Evolutionary conservation across 495 filamentous ascomycete genomes (phyloP), one percentile per base, ranked within the genome.

Genomic region (Daldinia caldariorum): DNA sequence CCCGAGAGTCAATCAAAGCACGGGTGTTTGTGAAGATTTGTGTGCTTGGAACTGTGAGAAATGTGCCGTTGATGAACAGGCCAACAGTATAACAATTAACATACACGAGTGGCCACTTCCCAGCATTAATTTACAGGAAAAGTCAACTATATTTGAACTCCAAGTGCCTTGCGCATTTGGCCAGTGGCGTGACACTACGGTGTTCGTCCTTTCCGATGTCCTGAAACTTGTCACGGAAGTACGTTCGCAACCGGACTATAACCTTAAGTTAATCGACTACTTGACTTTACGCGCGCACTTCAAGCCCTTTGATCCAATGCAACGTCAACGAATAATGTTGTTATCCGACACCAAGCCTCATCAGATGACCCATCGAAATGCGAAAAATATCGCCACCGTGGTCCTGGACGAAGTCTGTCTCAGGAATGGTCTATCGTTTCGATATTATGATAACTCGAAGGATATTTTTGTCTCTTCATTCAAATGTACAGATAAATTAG

Each of bases 71-170:
- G 14, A 60, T 5, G 3, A 57, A 0, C 9, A 77, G 16, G 81
- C 81, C 0, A 37, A 76, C 0, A 41, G 9, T 0, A 69, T 92
- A 26, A 61, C 13, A 0, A 90, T 92, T 47, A 5, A 69, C 0
- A 57, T 87, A 55, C 80, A 89, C 61, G 89, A 91, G 67, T 90
- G 87, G 88, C 89, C 89, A 3, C 74, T 92, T 8, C 86, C 89
- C 0, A 13, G n/a, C 0, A 54, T 79, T 16, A 6, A 35, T 0
- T 37, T 58, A 0, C 31, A 82, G 20, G 78, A 81, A 0, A 83
- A 86, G 60, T 77, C 84, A 0, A 79, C 80, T 0, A 82, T 90
- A 0, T 90, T 92, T 50, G 89, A 92, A 74, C 77, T 90, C 0
- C 39, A 67, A 9, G 73, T 83, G 0, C 88, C 89, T 6, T 9